A percentile compares a stretch with the other conserved stretches of the same genome.
phyloP scores from a whole-genome alignment of 352 stramenopile genomes.

The Pythium guiyangense region DNA sequence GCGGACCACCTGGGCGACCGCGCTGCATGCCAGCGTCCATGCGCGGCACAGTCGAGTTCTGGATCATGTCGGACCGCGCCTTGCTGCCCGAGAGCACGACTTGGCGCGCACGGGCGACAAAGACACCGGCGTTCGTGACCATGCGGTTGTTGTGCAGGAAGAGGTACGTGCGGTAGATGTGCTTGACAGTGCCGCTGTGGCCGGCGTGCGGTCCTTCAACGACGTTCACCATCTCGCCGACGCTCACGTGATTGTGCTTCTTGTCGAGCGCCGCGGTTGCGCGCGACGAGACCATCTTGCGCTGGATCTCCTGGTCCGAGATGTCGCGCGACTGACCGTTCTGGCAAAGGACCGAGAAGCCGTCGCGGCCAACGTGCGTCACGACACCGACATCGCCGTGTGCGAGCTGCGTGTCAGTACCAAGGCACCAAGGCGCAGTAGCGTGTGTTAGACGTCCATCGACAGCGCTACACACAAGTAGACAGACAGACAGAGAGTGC shows the following conservation, averaged over 20 bases:
- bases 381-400: conserved; percentile 89
- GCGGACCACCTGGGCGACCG: conserved; percentile 30
- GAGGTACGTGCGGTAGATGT: conserved; percentile 87
- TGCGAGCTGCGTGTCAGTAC: conserved; percentile 58
- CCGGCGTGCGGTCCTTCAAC: conserved; percentile 78
- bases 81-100: conserved; percentile 86
- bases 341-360: conserved; percentile 83
- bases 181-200: conserved; percentile 88
- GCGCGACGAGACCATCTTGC: conserved; percentile 82
- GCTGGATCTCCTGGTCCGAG: conserved; percentile 87
- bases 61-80: conserved; percentile 81
- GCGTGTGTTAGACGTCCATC: no score
- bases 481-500: no score
- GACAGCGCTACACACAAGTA: no score
- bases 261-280: conserved; percentile 82
- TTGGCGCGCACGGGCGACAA: conserved; percentile 81
- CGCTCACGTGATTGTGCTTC: conserved; percentile 87
- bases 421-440: no score
- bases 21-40: conserved; percentile 40
- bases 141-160: conserved; percentile 91
- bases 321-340: conserved; percentile 81
- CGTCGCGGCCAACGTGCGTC: conserved; percentile 85
- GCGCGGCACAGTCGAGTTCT: conserved; percentile 72
- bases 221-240: conserved; percentile 89
- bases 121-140: conserved; percentile 86